A percentile compares a stretch with the other conserved stretches of the same genome.
Conservation (phyloP, 495 filamentous ascomycete genomes). For the Talaromyces trachyspermus region DNA sequence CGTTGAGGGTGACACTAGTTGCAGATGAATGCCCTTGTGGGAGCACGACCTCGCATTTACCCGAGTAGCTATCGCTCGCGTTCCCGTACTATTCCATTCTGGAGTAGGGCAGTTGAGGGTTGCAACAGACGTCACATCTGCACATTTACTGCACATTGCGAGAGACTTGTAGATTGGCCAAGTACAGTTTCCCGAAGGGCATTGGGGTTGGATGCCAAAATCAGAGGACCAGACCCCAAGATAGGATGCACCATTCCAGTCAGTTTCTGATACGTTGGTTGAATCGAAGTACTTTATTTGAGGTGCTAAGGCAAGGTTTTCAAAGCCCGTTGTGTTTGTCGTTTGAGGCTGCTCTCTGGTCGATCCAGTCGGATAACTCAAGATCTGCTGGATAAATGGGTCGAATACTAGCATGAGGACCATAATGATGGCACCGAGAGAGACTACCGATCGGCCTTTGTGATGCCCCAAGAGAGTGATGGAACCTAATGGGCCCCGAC, state of each 20-base stretch:
- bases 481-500: constrained; percentile 30
- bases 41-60: neutral
- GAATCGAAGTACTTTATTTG: neutral
- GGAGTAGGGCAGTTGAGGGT: neutral
- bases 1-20: too few species aligned
- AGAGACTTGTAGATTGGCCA: neutral
- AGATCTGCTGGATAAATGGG: constrained; percentile 25
- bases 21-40: too few species aligned
- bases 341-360: neutral
- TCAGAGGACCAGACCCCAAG: neutral
- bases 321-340: neutral
- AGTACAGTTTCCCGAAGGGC: constrained; percentile 8
- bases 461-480: constrained; percentile 21
- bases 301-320: too few species aligned
- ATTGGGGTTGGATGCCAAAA: neutral
- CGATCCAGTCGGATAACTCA: constrained; percentile 13
- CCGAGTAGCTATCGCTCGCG: neutral
- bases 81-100: too few species aligned
- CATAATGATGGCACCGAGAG: constrained; percentile 21
- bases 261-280: neutral
- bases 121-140: constrained; percentile 4
- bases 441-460: constrained; percentile 10
- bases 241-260: constrained; percentile 11
- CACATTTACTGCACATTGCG: constrained; percentile 6
- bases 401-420: constrained; percentile 24